Base-by-base conservation (phyloP, 2,329 filamentous ascomycete species). In the Trichoderma koningii region DNA sequence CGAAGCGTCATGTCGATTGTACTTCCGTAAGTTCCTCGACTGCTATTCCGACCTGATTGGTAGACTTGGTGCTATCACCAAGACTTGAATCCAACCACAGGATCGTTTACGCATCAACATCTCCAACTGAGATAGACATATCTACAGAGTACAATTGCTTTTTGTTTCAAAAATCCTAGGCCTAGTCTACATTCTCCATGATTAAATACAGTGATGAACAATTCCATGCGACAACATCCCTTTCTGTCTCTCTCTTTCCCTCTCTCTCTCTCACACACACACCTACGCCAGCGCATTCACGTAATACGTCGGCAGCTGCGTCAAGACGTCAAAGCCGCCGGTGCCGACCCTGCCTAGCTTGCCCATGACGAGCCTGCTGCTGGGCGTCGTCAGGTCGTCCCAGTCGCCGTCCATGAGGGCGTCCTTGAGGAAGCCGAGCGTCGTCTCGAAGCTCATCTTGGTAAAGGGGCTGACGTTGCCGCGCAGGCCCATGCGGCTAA, bases 361-460 rank as follows among this genome's bases (percentile, higher is more conserved):
- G 17, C 96, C 95, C 74, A 95, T 88, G 55, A 98, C 93, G 72
- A 99, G 91, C 66, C 94, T 86, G 68, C 91, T 89, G 76, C 90
- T 95, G 0, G 96, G 95, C 66, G 90, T 93, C 66, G 85, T 87
- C 67, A 99, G 81, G 72, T 95, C 90, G 76, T 99, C 95, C 83
- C 87, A 92, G 76, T 98, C 95, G 56, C 91, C 89, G 73, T 96
- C 92, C 65, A 96, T 81, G 28, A 97, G 89, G 1, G 95, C 93
- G 74, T 98, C 95, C 76, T 91, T 93, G 73, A 99, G 83, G 82
- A 97, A 97, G 0, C 90, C 89, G 45, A 98, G 85, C 2, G 95
- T 99, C 4, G 95, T 99, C 84, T 99, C 95, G 80, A 98, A 99
- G 76, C 92, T 96, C 94, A 98, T 98, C 84, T 98, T 98, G 79